Base-by-base conservation (phyloP, 139 green algal species). In the Chloropicon primus region DNA sequence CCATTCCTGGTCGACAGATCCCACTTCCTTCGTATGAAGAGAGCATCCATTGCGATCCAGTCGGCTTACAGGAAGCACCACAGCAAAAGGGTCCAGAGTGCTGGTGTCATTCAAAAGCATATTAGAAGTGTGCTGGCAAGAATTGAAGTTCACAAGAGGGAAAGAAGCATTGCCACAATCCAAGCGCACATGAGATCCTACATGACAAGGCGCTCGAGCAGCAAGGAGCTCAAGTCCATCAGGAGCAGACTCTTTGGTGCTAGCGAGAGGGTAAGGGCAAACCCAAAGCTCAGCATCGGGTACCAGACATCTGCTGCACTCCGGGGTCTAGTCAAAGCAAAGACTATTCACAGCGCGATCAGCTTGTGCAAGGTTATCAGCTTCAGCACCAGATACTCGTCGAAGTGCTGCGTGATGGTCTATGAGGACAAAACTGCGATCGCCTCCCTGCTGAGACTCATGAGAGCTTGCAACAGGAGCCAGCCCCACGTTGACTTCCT, bases 401-500 rank as follows among this genome's bases (percentile, higher is more conserved):
- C 74, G n/a, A 79, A 62, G 22, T 93, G 87, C 79, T 93, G 89
- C 80, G 10, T 76, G 72, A 80, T 89, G 21, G 82, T 93, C 26
- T 62, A 17, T 17, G 84, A 77, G 2, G 74, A 84, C 21, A 78
- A n/a, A 23, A 76, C 78, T 10, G 85, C 85, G 26, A 28, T 89
- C 23, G 10, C 29, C 0, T 79, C 76, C 0, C 75, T 93, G 74
- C 76, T 93, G 72, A 80, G 72, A 2, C 87, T 89, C 81, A 77
- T 91, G 72, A 83, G 82, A 17, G 73, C 73, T 72, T 90, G 87
- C 81, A 92, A 92, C 81, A 85, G 87, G 75, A 86, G 79, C 81
- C 81, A 86, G 81, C 89, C 87, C 25, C 87, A 91, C 76, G 73
- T 85, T 27, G 84, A 87, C 21, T 78, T 87, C 54, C 80, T 92